Evolutionary conservation across 2,329 filamentous ascomycete species (phyloP).

Genomic region (Fusarium dimerum): DNA sequence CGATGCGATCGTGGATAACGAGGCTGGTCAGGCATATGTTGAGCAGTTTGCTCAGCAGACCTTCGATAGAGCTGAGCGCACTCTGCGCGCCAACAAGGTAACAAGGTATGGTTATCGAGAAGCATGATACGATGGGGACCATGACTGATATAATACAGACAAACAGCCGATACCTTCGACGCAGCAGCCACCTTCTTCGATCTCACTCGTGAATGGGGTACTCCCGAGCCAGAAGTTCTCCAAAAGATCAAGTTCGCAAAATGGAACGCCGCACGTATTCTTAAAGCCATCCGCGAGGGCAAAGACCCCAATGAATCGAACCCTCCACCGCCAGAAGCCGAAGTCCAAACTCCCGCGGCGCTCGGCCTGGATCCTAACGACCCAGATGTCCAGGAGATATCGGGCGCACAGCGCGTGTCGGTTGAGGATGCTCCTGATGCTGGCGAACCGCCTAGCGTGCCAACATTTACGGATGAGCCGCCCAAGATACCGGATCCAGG

Average conservation of each 20-base stretch:
- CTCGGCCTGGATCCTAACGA: slow-evolving; percentile 62
- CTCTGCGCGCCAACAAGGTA: slow-evolving; percentile 79
- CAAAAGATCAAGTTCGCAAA: slow-evolving; percentile 96
- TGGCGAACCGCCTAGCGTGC: slow-evolving; percentile 33
- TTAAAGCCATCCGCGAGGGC: slow-evolving; percentile 86
- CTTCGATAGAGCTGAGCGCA: slow-evolving; percentile 79
- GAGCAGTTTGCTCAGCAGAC: slow-evolving; percentile 92
- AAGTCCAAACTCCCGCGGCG: slow-evolving; percentile 36
- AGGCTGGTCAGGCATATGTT: slow-evolving; percentile 85
- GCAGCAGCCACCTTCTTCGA: slow-evolving; percentile 93
- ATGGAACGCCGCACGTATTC: slow-evolving; percentile 89
- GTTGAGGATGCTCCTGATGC: slow-evolving; percentile 57
- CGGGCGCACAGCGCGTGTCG: slow-evolving; percentile 42
- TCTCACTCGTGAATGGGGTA: slow-evolving; percentile 80
- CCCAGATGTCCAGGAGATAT: slow-evolving; percentile 59
- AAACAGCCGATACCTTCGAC: slow-evolving; percentile 92
- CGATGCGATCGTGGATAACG: slow-evolving; percentile 82
- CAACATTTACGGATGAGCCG: slow-evolving; percentile 28
- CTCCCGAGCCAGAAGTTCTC: slow-evolving; percentile 70
- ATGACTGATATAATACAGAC: slow-evolving; percentile 48
- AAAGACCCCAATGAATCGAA: slow-evolving; percentile 92
- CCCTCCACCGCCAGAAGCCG: slow-evolving; percentile 60
- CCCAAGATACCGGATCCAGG: slow-evolving; percentile 29
- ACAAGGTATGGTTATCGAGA: slow-evolving; percentile 58
- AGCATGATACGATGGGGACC: background rate